phyloP scores from a whole-genome alignment of 164 flowering plant genomes.

The Pachysandra terminalis region DNA sequence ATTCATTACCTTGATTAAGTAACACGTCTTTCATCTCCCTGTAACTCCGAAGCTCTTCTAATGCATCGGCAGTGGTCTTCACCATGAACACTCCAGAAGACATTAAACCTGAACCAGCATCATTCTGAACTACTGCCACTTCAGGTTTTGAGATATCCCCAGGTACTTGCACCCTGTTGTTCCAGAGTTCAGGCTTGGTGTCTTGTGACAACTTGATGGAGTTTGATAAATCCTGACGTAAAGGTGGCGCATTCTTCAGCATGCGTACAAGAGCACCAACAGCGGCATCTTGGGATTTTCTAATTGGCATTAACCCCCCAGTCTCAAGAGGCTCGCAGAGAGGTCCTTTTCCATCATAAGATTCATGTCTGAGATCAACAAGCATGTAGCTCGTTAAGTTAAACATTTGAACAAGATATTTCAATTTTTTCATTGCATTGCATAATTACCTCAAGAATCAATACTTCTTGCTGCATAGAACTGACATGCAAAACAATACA shows the following conservation, averaged over 20 bases:
- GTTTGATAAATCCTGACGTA: conserved; percentile 45
- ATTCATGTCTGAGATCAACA: conserved; percentile 44
- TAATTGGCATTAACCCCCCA: conserved; percentile 34
- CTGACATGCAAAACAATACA: no score
- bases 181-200: conserved; percentile 25
- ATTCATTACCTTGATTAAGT: conserved; percentile 37
- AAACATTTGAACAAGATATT: not conserved
- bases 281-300: conserved; percentile 71
- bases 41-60: conserved; percentile 69
- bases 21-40: conserved; percentile 53
- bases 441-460: not conserved
- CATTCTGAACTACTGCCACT: conserved; percentile 11
- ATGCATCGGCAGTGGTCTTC: conserved; percentile 76
- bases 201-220: conserved; percentile 23
- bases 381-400: conserved; percentile 6
- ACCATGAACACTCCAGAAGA: conserved; percentile 34
- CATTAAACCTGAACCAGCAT: conserved; percentile 21
- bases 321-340: conserved; percentile 29
- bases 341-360: conserved; percentile 43
- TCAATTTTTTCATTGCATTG: not conserved
- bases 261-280: conserved; percentile 70
- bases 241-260: conserved; percentile 75
- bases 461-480: no score
- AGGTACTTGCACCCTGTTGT: conserved; percentile 16
- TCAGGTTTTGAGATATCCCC: conserved; percentile 14